Evolutionary conservation across 768 basidiomycete genomes (phyloP).

Genomic region (Russula foetens): DNA sequence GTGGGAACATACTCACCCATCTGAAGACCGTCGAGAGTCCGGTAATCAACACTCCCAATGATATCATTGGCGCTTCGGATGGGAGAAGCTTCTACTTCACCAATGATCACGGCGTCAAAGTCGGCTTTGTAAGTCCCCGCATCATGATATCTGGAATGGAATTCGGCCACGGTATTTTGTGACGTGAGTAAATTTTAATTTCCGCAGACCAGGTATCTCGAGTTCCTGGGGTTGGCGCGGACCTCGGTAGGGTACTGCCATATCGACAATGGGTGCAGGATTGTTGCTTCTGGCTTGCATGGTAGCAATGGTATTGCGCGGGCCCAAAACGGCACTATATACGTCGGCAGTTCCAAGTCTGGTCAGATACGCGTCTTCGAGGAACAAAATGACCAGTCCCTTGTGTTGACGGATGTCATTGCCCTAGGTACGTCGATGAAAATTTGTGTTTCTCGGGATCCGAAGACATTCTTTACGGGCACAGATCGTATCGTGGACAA

Average conservation of each 20-base stretch:
- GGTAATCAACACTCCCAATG: slow-evolving; percentile 58
- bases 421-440: slow-evolving; percentile 36
- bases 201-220: slow-evolving; percentile 2
- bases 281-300: slow-evolving; percentile 42
- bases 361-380: slow-evolving; percentile 50
- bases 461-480: neutral
- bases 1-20: slow-evolving; percentile 39
- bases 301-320: slow-evolving; percentile 54
- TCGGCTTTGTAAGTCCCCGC: slow-evolving; percentile 45
- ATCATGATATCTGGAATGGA: too few relatives aligned
- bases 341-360: slow-evolving; percentile 40
- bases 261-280: slow-evolving; percentile 49
- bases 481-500: slow-evolving; percentile 54
- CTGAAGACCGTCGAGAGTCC: slow-evolving; percentile 50
- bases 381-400: slow-evolving; percentile 47
- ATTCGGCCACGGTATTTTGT: too few relatives aligned
- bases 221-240: slow-evolving; percentile 4
- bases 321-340: slow-evolving; percentile 50
- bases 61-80: slow-evolving; percentile 56
- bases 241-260: slow-evolving; percentile 62
- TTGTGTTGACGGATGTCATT: slow-evolving; percentile 47
- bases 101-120: slow-evolving; percentile 54
- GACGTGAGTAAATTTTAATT: neutral
- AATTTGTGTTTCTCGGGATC: neutral
- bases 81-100: slow-evolving; percentile 62